These are phyloP conservation scores for Nakataea oryzae DNA, from an alignment of 2,329 filamentous ascomycete species.

Conservation along the genomic window DNA sequence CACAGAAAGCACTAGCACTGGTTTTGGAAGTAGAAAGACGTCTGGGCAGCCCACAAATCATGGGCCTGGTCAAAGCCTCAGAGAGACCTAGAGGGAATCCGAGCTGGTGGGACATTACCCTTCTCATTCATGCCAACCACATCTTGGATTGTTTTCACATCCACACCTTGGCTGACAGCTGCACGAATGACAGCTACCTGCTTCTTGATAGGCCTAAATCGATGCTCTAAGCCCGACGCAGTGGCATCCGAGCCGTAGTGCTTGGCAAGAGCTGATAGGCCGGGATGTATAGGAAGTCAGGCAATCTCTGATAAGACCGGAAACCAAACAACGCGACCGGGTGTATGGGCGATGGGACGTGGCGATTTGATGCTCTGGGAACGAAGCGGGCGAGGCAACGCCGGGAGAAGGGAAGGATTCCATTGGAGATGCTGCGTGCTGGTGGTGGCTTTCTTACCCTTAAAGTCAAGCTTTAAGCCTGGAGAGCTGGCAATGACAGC, in stretches of 20 bases:
- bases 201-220: constrained; percentile 35
- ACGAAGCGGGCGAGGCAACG: background rate
- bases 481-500: constrained; percentile 50
- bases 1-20: background rate
- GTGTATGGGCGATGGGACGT: background rate
- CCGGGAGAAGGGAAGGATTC: background rate
- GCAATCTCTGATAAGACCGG: constrained; percentile 8
- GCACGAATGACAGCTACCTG: constrained; percentile 26
- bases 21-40: background rate
- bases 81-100: background rate
- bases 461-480: constrained; percentile 45
- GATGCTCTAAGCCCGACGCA: constrained; percentile 36
- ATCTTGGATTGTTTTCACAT: constrained; percentile 33
- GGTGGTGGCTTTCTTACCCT: constrained; percentile 33
- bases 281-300: background rate
- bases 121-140: constrained; percentile 26
- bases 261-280: constrained; percentile 30
- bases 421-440: background rate
- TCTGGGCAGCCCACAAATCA: background rate
- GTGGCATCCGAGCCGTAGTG: constrained; percentile 40
- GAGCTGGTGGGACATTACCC: constrained; percentile 21
- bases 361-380: background rate
- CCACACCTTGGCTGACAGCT: constrained; percentile 22
- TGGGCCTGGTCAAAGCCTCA: background rate
- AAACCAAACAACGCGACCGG: background rate